Evolutionary conservation across 169 alveolate genomes (phyloP).

Genomic region (Cryptosporidium viatorum): DNA sequence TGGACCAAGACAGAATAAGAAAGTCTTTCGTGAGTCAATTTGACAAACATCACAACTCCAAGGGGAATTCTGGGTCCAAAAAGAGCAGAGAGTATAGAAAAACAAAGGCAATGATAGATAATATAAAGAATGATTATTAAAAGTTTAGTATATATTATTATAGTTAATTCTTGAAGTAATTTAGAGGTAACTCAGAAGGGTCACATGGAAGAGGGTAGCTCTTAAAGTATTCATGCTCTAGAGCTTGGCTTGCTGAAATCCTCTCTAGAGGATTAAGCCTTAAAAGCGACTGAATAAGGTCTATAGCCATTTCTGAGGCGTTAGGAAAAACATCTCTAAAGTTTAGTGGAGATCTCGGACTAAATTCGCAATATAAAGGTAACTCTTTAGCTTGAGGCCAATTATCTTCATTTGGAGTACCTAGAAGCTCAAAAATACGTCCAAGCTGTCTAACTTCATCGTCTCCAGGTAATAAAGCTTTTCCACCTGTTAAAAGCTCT

Average conservation of each 20-base stretch:
- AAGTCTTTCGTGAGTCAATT: conserved; percentile 10
- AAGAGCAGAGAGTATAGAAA: conserved; percentile 71
- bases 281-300: conserved; percentile 78
- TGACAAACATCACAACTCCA: conserved; percentile 45
- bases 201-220: conserved; percentile 63
- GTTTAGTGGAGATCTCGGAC: conserved; percentile 47
- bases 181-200: conserved; percentile 67
- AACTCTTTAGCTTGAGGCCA: conserved; percentile 71
- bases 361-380: conserved; percentile 64
- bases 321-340: conserved; percentile 56
- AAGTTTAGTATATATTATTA: background rate
- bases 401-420: conserved; percentile 84
- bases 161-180: conserved; percentile 9
- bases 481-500: conserved; percentile 87
- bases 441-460: conserved; percentile 88
- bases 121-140: conserved; percentile 25
- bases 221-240: conserved; percentile 85
- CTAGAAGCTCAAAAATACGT: conserved; percentile 84
- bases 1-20: conserved; percentile 20
- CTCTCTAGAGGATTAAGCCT: conserved; percentile 85
- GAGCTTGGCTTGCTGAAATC: conserved; percentile 85
- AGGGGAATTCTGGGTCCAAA: conserved; percentile 50
- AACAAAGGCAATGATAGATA: conserved; percentile 68
- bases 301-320: conserved; percentile 70
- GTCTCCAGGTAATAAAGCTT: conserved; percentile 91